These are phyloP conservation scores for Phlebiopsis flavidoalba DNA, from an alignment of 768 basidiomycete species.

Conservation along the genomic window DNA sequence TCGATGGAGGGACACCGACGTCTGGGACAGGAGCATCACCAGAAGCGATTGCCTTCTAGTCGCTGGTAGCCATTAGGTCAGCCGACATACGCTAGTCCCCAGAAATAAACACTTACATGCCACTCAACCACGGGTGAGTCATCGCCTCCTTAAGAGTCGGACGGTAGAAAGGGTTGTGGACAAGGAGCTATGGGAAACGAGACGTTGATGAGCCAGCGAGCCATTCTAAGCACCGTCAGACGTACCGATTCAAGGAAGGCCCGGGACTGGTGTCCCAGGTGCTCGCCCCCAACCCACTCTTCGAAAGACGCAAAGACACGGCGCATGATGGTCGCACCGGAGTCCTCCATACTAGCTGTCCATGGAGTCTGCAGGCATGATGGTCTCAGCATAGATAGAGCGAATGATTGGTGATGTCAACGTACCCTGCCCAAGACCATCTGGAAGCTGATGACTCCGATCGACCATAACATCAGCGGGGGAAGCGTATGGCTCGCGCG, in stretches of 20 bases:
- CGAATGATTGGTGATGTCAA: background rate
- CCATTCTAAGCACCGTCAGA: background rate
- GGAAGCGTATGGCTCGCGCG: conserved; percentile 36
- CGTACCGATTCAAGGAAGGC: background rate
- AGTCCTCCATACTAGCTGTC: background rate
- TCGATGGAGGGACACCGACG: background rate
- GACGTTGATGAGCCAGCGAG: too few relatives aligned
- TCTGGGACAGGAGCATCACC: background rate
- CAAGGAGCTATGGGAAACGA: too few relatives aligned
- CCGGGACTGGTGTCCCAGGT: background rate
- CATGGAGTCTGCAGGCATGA: background rate
- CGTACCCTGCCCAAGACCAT: conserved; percentile 17
- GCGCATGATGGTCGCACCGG: background rate
- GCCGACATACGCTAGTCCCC: background rate
- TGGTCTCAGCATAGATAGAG: background rate
- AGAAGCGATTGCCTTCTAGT: background rate
- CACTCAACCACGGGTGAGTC: background rate
- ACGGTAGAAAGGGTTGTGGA: background rate
- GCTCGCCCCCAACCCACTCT: background rate
- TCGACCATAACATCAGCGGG: conserved; percentile 42
- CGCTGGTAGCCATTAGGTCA: background rate
- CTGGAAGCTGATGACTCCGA: conserved; percentile 28
- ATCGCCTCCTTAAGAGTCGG: background rate
- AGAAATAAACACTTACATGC: background rate
- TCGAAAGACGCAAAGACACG: background rate